These are phyloP conservation scores for Penicillium pulvis DNA, from an alignment of 495 filamentous ascomycete species.

Conservation along the genomic window DNA sequence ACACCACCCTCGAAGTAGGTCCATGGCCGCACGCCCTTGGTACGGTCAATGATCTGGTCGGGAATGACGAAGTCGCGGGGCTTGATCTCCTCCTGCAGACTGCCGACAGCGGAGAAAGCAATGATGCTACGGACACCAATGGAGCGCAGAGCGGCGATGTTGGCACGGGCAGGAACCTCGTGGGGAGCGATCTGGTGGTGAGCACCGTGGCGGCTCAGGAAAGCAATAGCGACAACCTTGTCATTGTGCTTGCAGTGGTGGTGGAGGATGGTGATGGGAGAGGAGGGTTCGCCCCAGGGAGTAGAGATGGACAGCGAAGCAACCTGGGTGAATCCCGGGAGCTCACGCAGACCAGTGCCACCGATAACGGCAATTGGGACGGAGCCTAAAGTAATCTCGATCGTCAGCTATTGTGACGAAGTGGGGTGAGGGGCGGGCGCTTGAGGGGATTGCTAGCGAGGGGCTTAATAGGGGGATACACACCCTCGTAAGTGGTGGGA, in stretches of 20 bases:
- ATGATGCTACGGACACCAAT: slow-evolving; percentile 88
- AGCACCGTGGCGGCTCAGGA: slow-evolving; percentile 87
- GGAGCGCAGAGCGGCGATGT: slow-evolving; percentile 89
- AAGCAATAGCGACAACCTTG: slow-evolving; percentile 74
- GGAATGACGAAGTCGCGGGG: slow-evolving; percentile 96
- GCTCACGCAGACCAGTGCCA: slow-evolving; percentile 81
- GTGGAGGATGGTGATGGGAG: slow-evolving; percentile 86
- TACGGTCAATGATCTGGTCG: slow-evolving; percentile 96
- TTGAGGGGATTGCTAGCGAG: neutral
- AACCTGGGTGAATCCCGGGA: slow-evolving; percentile 76
- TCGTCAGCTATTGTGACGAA: slow-evolving; percentile 15
- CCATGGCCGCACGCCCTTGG: slow-evolving; percentile 88
- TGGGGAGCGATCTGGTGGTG: slow-evolving; percentile 91
- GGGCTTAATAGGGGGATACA: slow-evolving; percentile 13
- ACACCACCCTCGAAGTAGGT: slow-evolving; percentile 95
- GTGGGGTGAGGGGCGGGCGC: slow-evolving; percentile 25
- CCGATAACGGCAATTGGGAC: slow-evolving; percentile 95
- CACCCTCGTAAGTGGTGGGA: slow-evolving; percentile 57
- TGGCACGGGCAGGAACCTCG: slow-evolving; percentile 87
- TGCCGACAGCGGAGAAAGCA: slow-evolving; percentile 94
- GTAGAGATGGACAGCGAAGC: slow-evolving; percentile 71
- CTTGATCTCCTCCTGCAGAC: slow-evolving; percentile 84
- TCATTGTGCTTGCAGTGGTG: slow-evolving; percentile 64
- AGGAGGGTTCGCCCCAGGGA: slow-evolving; percentile 91
- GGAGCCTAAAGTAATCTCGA: slow-evolving; percentile 53